Conservation (phyloP, 2,329 filamentous ascomycete genomes). For the Fusarium agapanthi region DNA sequence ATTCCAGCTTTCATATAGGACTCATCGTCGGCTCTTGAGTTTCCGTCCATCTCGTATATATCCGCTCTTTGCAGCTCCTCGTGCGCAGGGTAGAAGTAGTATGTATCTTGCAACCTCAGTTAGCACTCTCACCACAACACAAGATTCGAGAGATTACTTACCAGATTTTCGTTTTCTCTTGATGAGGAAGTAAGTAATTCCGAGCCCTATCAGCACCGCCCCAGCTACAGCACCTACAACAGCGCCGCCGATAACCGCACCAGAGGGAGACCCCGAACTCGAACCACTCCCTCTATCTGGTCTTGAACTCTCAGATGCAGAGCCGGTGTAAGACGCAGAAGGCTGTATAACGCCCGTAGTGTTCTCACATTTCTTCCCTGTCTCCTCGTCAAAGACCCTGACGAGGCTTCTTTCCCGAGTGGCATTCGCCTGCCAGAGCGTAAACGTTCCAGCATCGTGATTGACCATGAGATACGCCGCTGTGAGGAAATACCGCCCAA, state of each 20-base stretch:
- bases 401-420: conserved; percentile 19
- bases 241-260: conserved; percentile 8
- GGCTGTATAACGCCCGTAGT: conserved; percentile 21
- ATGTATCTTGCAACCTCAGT: background rate
- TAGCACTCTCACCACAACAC: background rate
- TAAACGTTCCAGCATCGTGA: conserved; percentile 45
- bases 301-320: background rate
- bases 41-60: conserved; percentile 2
- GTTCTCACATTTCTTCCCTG: background rate
- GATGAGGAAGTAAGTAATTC: background rate
- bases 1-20: background rate
- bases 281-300: background rate
- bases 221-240: conserved; percentile 3
- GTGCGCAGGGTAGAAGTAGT: background rate
- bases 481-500: conserved; percentile 48
- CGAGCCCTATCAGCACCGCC: background rate
- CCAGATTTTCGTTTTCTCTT: background rate
- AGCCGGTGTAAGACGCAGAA: too few species aligned
- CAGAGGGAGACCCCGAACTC: background rate
- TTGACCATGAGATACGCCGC: conserved; percentile 50
- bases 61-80: conserved; percentile 1
- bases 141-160: background rate
- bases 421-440: conserved; percentile 48
- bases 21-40: background rate
- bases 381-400: conserved; percentile 11